A percentile compares a stretch with the other conserved stretches of the same genome.
Evolutionary conservation across 768 basidiomycete species (phyloP).

Genomic region (Boletus huronensis): DNA sequence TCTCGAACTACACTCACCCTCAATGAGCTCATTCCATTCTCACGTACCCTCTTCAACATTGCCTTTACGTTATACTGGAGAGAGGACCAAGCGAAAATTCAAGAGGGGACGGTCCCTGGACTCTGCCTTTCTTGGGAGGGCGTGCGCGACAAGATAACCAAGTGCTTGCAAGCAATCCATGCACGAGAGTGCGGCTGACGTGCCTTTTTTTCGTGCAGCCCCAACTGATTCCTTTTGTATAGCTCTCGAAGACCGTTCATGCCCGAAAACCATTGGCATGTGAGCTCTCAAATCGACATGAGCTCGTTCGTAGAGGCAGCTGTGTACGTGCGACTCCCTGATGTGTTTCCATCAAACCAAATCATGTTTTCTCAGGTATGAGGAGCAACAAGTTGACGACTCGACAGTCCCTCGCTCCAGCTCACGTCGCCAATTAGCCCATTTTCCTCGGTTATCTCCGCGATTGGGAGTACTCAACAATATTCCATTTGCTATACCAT

Average conservation of each 20-base stretch:
- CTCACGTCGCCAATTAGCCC: constrained; percentile 67
- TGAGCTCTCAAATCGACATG: constrained; percentile 57
- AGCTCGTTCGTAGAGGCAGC: constrained; percentile 82
- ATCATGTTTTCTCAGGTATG: constrained; percentile 41
- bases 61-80: constrained; percentile 77
- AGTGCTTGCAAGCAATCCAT: constrained; percentile 77
- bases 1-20: constrained; percentile 73
- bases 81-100: constrained; percentile 40
- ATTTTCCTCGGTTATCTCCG: constrained; percentile 56
- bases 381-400: constrained; percentile 54
- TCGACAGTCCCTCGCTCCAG: constrained; percentile 29
- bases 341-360: background rate
- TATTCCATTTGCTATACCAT: constrained; percentile 93
- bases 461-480: constrained; percentile 90
- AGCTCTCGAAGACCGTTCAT: constrained; percentile 86
- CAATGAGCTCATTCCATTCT: constrained; percentile 77
- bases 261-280: constrained; percentile 81
- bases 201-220: background rate
- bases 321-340: constrained; percentile 45
- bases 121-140: constrained; percentile 52
- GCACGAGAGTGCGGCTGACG: constrained; percentile 72
- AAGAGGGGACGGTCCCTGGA: constrained; percentile 40
- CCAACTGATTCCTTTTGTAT: constrained; percentile 9
- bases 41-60: constrained; percentile 76
- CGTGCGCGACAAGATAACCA: constrained; percentile 73